These are phyloP conservation scores for Cladosporium sp. DNA, from an alignment of 2,329 filamentous ascomycete species.

Conservation along the genomic window DNA sequence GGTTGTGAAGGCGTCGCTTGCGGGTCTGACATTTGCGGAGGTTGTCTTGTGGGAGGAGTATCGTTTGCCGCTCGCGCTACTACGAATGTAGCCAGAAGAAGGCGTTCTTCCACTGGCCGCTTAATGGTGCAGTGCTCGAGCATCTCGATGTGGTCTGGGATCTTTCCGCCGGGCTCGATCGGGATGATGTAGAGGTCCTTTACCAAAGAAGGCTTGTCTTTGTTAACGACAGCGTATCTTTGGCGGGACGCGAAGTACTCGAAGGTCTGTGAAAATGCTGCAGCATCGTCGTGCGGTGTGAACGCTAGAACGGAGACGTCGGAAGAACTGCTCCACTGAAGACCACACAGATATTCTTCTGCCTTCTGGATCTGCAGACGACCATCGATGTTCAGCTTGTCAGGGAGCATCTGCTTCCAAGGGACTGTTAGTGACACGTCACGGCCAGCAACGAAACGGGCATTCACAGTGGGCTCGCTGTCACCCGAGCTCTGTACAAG, in stretches of 20 bases:
- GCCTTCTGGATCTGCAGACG: conserved; percentile 81
- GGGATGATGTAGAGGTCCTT: conserved; percentile 91
- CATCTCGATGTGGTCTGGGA: conserved; percentile 85
- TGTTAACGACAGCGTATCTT: conserved; percentile 83
- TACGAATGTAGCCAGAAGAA: conserved; percentile 82
- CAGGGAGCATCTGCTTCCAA: conserved; percentile 76
- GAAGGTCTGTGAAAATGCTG: conserved; percentile 73
- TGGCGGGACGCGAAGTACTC: conserved; percentile 82
- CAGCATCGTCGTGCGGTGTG: conserved; percentile 59
- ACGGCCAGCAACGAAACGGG: conserved; percentile 80
- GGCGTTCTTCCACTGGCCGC: conserved; percentile 67
- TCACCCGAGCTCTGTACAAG: conserved; percentile 45
- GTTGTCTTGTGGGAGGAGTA: conserved; percentile 24
- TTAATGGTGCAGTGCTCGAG: conserved; percentile 83
- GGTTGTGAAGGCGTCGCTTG: conserved; percentile 23
- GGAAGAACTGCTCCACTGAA: conserved; percentile 77
- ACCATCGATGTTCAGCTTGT: conserved; percentile 69
- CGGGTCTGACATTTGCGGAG: background rate
- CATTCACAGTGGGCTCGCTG: conserved; percentile 60
- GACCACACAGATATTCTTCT: conserved; percentile 84
- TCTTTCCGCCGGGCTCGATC: conserved; percentile 66
- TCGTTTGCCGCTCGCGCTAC: conserved; percentile 58
- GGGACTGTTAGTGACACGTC: conserved; percentile 67
- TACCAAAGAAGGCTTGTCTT: conserved; percentile 60
- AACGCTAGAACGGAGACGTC: conserved; percentile 82